Base-by-base conservation (phyloP, 352 stramenopile species). In the Phytophthora cajani region DNA sequence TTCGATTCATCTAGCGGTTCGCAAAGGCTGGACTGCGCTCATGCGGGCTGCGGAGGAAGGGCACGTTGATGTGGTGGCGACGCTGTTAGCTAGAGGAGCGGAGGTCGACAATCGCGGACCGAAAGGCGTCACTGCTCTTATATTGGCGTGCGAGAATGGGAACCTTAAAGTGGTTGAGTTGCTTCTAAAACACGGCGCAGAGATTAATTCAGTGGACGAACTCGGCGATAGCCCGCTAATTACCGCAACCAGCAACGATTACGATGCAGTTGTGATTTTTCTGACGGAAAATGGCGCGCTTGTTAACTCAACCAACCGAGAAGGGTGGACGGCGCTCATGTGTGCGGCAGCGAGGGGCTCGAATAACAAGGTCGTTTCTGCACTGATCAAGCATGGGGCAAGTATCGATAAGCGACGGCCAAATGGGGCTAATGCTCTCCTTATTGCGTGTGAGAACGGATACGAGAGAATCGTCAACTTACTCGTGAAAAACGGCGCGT, bases 131-230 rank as follows among this genome's bases (percentile, higher is more conserved):
- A 51, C 36, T 38, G 55, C 55, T 17, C 47, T 64, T 30, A n/a
- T 25, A 32, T 11, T 64, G 54, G 42, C 58, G 8, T 46, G 44
- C 10, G 27, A 49, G 27, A 16, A 33, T 5, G 30, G 30, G 11
- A 33, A 42, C 33, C 5, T 40, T 7, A 36, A 57, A 5, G 47
- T 46, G 6, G 58, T 25, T 19, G 27, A 51, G 30, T 4, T 36
- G 3, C 46, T 65, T 6, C 6, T 58, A 5, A 25, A n/a, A 9
- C 10, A 56, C 38, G 47, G 47, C 16, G 58, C 58, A 17, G 21
- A 5, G n/a, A 57, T 57, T 51, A 49, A 65, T 17, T 27, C 58
- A n/a, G 30, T 23, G n/a, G 58, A 65, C 40, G 58, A 65, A 40
- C 6, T 38, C 8, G 47, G 58, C 10, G 33, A 33, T 21, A 58